These are phyloP conservation scores for Hemisphaericaspora xylanilytica DNA, from an alignment of 1,139 yeast species.

Conservation along the genomic window DNA sequence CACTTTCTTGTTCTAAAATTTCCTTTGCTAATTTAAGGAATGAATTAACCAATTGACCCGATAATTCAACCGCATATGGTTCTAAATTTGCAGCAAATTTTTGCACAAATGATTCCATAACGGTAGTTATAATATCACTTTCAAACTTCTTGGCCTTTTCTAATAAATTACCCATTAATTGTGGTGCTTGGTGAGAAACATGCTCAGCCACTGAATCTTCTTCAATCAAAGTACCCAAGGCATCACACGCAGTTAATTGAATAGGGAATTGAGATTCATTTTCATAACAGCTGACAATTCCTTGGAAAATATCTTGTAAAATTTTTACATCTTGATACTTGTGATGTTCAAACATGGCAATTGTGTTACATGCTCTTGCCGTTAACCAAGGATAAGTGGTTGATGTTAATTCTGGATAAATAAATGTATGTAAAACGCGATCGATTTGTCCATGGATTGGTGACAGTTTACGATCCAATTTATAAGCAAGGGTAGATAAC, in stretches of 20 bases:
- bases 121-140: slow-evolving; percentile 52
- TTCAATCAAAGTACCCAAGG: slow-evolving; percentile 48
- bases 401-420: slow-evolving; percentile 43
- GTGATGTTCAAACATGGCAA: slow-evolving; percentile 43
- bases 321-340: slow-evolving; percentile 39
- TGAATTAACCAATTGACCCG: slow-evolving; percentile 47
- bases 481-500: slow-evolving; percentile 45
- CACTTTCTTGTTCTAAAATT: slow-evolving; percentile 32
- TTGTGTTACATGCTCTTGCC: slow-evolving; percentile 56
- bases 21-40: slow-evolving; percentile 47
- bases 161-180: slow-evolving; percentile 50
- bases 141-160: slow-evolving; percentile 51
- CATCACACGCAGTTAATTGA: slow-evolving; percentile 54
- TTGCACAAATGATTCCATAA: slow-evolving; percentile 57
- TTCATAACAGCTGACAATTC: slow-evolving; percentile 43
- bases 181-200: slow-evolving; percentile 49
- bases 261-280: slow-evolving; percentile 47
- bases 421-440: slow-evolving; percentile 41
- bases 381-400: slow-evolving; percentile 46
- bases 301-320: slow-evolving; percentile 45
- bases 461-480: slow-evolving; percentile 36
- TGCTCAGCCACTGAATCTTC: slow-evolving; percentile 48
- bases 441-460: slow-evolving; percentile 50
- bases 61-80: slow-evolving; percentile 54
- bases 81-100: slow-evolving; percentile 52